phyloP scores from a whole-genome alignment of 1,139 yeast genomes.

The Kodamaea sp. region DNA sequence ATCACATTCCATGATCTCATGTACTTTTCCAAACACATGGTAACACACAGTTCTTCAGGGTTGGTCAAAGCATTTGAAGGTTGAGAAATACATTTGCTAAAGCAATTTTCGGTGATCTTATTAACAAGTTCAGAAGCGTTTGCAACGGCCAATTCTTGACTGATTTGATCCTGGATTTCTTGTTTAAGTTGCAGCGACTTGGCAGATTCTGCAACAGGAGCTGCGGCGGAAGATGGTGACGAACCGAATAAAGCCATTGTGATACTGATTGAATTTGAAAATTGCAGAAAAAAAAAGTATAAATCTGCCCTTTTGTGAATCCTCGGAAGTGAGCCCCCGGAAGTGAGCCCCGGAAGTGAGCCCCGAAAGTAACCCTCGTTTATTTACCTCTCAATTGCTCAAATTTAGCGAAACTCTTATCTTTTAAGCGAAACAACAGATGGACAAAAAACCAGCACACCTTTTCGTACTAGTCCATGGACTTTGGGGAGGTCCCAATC shows the following conservation, averaged over 20 bases:
- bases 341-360: too few species aligned
- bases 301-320: background rate
- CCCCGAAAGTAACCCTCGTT: background rate
- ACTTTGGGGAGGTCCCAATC: conserved; percentile 81
- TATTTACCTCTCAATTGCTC: background rate
- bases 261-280: background rate
- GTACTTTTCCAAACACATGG: conserved; percentile 79
- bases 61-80: conserved; percentile 45
- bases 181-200: conserved; percentile 40
- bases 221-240: conserved; percentile 18
- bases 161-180: conserved; percentile 66
- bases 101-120: conserved; percentile 86
- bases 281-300: conserved; percentile 2
- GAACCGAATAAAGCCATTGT: conserved; percentile 33
- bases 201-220: conserved; percentile 13
- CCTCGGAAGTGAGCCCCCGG: too few species aligned
- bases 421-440: background rate
- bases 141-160: conserved; percentile 82
- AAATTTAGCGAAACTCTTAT: background rate
- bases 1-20: conserved; percentile 89
- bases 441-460: conserved; percentile 43
- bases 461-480: conserved; percentile 83
- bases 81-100: conserved; percentile 63
- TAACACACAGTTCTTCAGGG: conserved; percentile 51
- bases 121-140: conserved; percentile 86